A percentile compares a stretch with the other conserved stretches of the same genome.
Conservation (phyloP, 1,284 basidiomycete genomes). For the Boletus smithii region DNA sequence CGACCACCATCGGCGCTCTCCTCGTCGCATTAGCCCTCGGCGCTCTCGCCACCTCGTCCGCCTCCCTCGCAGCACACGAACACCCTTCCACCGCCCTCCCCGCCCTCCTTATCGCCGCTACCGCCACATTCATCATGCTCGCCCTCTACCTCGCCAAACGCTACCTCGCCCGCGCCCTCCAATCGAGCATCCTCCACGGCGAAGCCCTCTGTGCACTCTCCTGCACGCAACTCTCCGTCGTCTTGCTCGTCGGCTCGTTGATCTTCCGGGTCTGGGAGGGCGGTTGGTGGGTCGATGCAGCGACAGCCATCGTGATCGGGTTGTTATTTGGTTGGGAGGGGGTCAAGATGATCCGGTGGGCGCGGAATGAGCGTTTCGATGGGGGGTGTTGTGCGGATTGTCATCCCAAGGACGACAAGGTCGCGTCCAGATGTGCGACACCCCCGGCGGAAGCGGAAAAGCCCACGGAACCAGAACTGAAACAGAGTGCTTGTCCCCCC, state of each 20-base stretch:
- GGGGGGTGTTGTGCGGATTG: conserved; percentile 38
- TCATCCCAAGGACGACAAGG: conserved; percentile 3
- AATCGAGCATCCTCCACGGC: conserved; percentile 43
- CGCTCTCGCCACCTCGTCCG: conserved; percentile 36
- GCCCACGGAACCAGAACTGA: not conserved
- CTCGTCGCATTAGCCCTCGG: conserved; percentile 38
- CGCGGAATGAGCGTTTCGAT: conserved; percentile 33
- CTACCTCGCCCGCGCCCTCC: conserved; percentile 40
- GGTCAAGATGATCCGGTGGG: conserved; percentile 41
- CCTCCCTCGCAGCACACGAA: conserved; percentile 34
- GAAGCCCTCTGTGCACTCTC: conserved; percentile 40
- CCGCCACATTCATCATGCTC: conserved; percentile 39
- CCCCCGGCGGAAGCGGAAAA: not conserved
- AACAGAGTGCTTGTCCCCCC: not conserved
- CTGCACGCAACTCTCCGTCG: conserved; percentile 36
- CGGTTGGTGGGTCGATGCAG: conserved; percentile 48
- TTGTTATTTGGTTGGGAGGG: conserved; percentile 44
- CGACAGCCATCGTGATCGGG: conserved; percentile 40
- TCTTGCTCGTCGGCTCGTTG: conserved; percentile 35
- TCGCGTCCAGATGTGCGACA: not conserved
- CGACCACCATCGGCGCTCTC: conserved; percentile 37
- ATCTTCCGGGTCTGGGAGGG: conserved; percentile 30
- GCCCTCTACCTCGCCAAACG: conserved; percentile 46
- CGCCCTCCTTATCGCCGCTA: conserved; percentile 42
- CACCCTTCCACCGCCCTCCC: conserved; percentile 38